Percentiles rank a stretch among this genome's conserved stretches.
phyloP scores from a whole-genome alignment of 352 stramenopile species.

The Stephanocyclus meneghinianus region DNA sequence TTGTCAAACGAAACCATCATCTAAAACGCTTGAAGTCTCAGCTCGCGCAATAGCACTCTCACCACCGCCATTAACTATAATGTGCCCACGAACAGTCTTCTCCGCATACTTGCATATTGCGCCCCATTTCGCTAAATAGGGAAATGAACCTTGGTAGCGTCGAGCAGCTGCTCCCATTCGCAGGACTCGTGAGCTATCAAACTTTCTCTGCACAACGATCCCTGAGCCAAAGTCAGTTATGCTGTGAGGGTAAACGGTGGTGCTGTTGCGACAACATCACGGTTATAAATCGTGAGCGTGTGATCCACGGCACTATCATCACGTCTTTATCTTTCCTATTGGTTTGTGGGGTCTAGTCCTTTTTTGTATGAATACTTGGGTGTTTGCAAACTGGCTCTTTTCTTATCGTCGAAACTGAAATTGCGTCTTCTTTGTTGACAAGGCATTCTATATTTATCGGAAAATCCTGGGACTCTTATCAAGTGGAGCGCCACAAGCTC shows the following conservation, averaged over 20 bases:
- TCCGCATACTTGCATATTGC: conserved; percentile 56
- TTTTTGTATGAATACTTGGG: conserved; percentile 66
- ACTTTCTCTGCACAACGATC: background rate
- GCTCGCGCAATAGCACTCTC: conserved; percentile 30
- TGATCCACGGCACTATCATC: conserved; percentile 55
- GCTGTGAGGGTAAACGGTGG: conserved; percentile 19
- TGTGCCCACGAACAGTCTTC: conserved; percentile 28
- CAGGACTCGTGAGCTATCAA: conserved; percentile 20
- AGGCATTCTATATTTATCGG: conserved; percentile 39
- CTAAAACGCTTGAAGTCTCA: conserved; percentile 30
- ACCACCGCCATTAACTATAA: conserved; percentile 22
- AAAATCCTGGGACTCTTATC: conserved; percentile 30
- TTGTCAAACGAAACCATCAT: conserved; percentile 31
- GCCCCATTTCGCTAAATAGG: conserved; percentile 42
- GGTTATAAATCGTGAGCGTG: conserved; percentile 46
- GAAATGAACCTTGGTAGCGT: conserved; percentile 38
- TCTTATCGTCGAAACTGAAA: conserved; percentile 72
- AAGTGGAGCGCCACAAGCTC: conserved; percentile 9
- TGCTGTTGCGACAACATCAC: conserved; percentile 69
- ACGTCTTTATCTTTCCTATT: conserved; percentile 18
- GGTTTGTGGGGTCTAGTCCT: conserved; percentile 60
- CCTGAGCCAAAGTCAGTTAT: conserved; percentile 7
- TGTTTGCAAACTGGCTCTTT: conserved; percentile 59
- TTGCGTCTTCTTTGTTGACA: conserved; percentile 46
- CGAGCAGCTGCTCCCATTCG: conserved; percentile 32